Base-by-base conservation (phyloP, 83 land plant genomes). In the Thuja plicata region DNA sequence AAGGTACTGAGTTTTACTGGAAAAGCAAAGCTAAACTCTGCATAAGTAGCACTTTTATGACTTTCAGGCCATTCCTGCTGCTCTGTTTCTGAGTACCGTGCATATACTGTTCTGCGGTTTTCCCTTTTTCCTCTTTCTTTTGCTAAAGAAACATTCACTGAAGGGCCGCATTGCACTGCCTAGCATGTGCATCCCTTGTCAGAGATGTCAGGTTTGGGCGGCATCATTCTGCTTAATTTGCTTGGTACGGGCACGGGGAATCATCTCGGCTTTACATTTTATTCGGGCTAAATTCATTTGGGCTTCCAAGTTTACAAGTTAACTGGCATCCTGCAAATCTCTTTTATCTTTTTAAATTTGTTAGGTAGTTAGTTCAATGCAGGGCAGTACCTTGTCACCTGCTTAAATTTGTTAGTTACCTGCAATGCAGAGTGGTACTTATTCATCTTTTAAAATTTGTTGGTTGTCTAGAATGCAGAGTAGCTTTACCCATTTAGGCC, bases 1-100 rank as follows among this genome's bases (percentile, higher is more conserved):
- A 34, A 94, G 97, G 97, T 97, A 90, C 21, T 16, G 13, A 48
- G 5, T 84, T 84, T n/a, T 83, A 46, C 32, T 41, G 6, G 38
- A 5, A 84, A 84, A 84, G 35, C 40, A 83, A 83, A 48, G 21
- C 7, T 45, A 5, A 27, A n/a, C 27, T 83, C 55, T 27, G 16
- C 43, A 83, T 12, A 21, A 83, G 85, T 48, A 52, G 62, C 37
- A 84, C 55, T 50, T 84, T 52, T 38, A 54, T 34, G 34, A 54
- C 54, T 15, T 52, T 50, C 5, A 52, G 21, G 38, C 38, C 57
- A 21, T 84, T 43, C 21, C 32, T 30, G 38, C 17, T 48, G 35
- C 5, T 84, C 57, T 45, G 24, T 15, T 32, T 17, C 62, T 13
- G 40, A 32, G 27, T 52, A 50, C 81, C 38, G 37, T 84, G 35